Conservation (phyloP, 2,329 filamentous ascomycete species). For the Sporothrix pseudoabietina region DNA sequence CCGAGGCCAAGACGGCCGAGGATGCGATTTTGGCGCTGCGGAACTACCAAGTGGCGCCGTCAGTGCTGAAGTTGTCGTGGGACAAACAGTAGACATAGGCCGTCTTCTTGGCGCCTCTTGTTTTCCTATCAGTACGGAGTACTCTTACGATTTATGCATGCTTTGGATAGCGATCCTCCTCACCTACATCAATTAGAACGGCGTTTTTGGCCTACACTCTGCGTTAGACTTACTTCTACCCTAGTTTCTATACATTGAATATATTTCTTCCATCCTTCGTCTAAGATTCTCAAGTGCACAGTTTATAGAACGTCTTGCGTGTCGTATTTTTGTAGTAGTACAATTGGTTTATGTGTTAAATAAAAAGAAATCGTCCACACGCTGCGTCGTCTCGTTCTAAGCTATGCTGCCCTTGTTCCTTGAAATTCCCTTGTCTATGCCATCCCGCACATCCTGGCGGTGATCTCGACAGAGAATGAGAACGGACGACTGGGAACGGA, state of each 20-base stretch:
- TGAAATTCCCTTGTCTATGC: neutral
- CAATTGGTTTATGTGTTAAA: conserved; percentile 9
- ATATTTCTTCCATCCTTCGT: neutral
- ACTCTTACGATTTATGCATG: neutral
- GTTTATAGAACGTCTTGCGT: neutral
- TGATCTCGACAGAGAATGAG: neutral
- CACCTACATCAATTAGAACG: conserved; percentile 16
- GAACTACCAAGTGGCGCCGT: conserved; percentile 74
- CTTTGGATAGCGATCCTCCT: neutral
- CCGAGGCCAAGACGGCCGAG: conserved; percentile 71
- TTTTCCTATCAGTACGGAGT: neutral
- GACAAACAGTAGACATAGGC: conserved; percentile 56
- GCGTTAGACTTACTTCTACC: neutral
- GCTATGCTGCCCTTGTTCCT: neutral
- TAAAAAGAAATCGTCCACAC: neutral
- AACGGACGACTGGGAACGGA: neutral
- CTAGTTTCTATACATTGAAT: conserved; percentile 7
- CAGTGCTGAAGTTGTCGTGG: conserved; percentile 82
- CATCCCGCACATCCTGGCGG: neutral
- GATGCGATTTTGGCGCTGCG: conserved; percentile 71
- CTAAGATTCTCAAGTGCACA: neutral
- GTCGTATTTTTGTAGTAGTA: conserved; percentile 24
- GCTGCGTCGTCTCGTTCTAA: conserved; percentile 2
- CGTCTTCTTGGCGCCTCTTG: neutral
- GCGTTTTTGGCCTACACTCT: conserved; percentile 13